phyloP scores from a whole-genome alignment of 1,284 basidiomycete species.

The Ceratobasidium sp. region DNA sequence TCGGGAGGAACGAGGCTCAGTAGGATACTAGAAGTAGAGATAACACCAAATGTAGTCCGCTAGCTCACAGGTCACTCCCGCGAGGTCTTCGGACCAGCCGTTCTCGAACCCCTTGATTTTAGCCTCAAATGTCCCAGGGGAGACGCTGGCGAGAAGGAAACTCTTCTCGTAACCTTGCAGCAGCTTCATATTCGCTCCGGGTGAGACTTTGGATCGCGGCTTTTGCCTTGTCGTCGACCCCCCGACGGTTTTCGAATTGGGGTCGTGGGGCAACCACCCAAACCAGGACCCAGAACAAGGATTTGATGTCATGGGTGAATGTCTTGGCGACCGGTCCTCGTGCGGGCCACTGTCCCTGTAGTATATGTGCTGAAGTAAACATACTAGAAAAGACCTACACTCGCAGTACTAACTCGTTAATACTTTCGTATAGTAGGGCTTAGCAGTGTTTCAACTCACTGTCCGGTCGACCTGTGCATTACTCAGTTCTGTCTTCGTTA shows the following conservation, averaged over 20 bases:
- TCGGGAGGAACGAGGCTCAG: no score
- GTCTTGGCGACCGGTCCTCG: no score
- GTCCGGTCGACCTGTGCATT: slow-evolving; percentile 13
- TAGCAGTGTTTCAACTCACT: no score
- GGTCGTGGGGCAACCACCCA: not conserved
- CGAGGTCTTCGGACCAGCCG: not conserved
- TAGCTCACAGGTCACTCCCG: not conserved
- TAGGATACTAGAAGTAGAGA: not conserved
- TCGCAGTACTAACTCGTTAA: no score
- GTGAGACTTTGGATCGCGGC: not conserved
- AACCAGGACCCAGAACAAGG: not conserved
- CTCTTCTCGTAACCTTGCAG: not conserved
- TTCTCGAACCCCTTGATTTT: not conserved
- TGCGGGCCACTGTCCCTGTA: no score
- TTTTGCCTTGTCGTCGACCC: not conserved
- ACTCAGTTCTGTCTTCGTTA: not conserved
- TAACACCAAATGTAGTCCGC: not conserved
- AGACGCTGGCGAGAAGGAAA: no score
- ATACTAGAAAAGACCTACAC: no score
- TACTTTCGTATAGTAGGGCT: no score
- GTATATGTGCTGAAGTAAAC: no score
- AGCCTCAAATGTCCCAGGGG: no score
- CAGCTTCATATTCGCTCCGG: not conserved
- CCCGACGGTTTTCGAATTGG: not conserved
- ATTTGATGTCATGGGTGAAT: no score